Evolutionary conservation across 2,329 filamentous ascomycete species (phyloP).

Genomic region (Penicillium sp.): DNA sequence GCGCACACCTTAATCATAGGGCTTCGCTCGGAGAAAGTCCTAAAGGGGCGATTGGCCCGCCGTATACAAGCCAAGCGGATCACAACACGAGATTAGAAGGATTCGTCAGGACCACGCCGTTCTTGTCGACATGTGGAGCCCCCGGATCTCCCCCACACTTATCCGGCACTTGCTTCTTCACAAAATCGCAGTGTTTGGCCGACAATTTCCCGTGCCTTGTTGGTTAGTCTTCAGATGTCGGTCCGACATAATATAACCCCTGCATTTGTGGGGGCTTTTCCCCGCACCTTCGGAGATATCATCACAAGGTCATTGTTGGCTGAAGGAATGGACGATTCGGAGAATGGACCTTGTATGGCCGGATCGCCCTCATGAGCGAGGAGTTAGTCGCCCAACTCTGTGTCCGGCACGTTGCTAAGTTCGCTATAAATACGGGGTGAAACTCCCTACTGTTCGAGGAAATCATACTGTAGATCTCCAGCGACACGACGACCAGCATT

Average conservation of each 20-base stretch:
- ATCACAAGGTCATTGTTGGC: not conserved
- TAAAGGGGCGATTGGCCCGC: not conserved
- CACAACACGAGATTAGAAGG: not conserved
- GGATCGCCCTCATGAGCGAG: no score
- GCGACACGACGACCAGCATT: no score
- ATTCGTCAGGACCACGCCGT: not conserved
- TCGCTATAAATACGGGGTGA: no score
- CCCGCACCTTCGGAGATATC: slow-evolving; percentile 1
- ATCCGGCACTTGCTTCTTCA: no score
- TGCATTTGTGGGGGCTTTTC: not conserved
- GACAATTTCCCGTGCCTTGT: slow-evolving; percentile 1
- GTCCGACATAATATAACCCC: not conserved
- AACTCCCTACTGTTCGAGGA: no score
- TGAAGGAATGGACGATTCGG: not conserved
- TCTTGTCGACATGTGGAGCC: not conserved
- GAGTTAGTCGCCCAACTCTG: no score
- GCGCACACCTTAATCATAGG: not conserved
- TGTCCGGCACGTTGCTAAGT: no score
- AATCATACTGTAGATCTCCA: no score
- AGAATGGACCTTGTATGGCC: no score
- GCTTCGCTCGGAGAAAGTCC: not conserved
- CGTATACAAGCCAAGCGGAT: not conserved
- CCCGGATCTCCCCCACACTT: not conserved
- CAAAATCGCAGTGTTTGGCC: not conserved
- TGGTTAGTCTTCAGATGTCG: not conserved